These are phyloP conservation scores for Gossypium lobatum DNA, from an alignment of 441 rosid genomes.

Conservation along the genomic window DNA sequence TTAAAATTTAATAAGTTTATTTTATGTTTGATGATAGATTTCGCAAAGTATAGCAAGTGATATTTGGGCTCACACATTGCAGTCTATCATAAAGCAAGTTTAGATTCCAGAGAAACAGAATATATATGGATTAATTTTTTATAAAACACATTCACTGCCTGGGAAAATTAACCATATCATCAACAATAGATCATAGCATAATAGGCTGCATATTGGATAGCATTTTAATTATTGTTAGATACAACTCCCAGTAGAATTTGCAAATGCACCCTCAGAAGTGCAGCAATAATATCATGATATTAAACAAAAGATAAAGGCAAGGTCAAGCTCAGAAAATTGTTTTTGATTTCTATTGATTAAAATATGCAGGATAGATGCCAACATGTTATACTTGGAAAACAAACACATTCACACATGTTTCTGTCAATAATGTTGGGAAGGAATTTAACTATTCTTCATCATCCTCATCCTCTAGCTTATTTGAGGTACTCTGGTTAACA, in stretches of 20 bases:
- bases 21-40: no score
- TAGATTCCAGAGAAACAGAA: no score
- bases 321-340: not conserved
- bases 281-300: not conserved
- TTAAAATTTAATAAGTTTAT: no score
- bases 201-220: not conserved
- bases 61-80: no score
- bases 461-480: constrained; percentile 13
- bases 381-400: not conserved
- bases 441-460: constrained; percentile 35
- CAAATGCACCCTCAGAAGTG: not conserved
- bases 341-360: not conserved
- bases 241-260: not conserved
- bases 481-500: constrained; percentile 24
- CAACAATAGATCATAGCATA: not conserved
- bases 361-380: not conserved
- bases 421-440: constrained; percentile 8
- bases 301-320: not conserved
- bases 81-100: no score
- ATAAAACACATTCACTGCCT: not conserved
- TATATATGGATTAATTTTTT: no score
- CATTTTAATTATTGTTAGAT: not conserved
- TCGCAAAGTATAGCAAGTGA: no score
- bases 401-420: not conserved
- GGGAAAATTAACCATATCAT: not conserved